Evolutionary conservation across 1,139 yeast genomes (phyloP).

Genomic region (Wickerhamiella pararugosa): DNA sequence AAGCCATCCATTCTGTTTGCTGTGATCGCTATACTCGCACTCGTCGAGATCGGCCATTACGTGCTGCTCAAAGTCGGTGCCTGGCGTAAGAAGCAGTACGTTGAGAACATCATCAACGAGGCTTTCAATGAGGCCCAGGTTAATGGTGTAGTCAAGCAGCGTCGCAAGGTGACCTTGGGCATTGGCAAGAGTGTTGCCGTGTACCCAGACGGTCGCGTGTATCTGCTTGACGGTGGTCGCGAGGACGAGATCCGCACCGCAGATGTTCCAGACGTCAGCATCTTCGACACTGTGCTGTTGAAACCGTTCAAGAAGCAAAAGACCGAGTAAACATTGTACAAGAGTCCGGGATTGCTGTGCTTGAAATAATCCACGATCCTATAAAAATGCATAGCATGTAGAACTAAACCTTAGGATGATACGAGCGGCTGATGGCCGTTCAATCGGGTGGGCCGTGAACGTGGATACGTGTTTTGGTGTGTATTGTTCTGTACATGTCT

Average conservation of each 20-base stretch:
- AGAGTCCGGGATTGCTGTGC: no score
- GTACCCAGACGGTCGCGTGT: conserved; percentile 55
- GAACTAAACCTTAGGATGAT: no score
- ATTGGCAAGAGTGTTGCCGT: conserved; percentile 50
- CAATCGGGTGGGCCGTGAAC: no score
- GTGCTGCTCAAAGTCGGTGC: conserved; percentile 24
- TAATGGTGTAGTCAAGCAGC: conserved; percentile 21
- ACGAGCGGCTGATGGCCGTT: no score
- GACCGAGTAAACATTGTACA: no score
- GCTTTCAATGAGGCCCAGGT: conserved; percentile 30
- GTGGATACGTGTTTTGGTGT: no score
- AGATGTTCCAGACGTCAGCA: conserved; percentile 1
- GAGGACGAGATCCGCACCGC: not conserved
- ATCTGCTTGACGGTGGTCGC: conserved; percentile 33
- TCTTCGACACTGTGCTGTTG: conserved; percentile 3
- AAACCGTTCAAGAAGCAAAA: not conserved
- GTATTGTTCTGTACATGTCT: no score
- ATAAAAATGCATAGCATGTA: no score
- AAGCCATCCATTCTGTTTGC: conserved; percentile 43
- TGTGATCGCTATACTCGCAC: conserved; percentile 19
- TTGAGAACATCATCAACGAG: conserved; percentile 26
- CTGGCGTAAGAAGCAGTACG: conserved; percentile 43
- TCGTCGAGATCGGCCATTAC: conserved; percentile 46
- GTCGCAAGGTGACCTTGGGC: conserved; percentile 25
- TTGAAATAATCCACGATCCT: no score